Base-by-base conservation (phyloP, 495 filamentous ascomycete genomes). In the Recurvomyces mirabilis region DNA sequence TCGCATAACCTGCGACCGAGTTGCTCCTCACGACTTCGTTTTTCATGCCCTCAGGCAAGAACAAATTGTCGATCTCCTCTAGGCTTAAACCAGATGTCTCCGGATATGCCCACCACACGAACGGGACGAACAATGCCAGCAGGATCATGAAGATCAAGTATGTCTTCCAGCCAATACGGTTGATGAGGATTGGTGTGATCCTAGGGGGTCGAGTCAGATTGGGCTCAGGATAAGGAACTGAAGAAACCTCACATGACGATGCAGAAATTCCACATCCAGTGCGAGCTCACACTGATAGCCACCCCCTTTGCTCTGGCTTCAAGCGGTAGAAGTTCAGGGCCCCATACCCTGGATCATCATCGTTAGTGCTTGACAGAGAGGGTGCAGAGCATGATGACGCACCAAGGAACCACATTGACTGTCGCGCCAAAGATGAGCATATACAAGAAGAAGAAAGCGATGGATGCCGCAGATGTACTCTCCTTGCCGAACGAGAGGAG, bases 401-500 rank as follows among this genome's bases (percentile, higher is more conserved):
- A 7, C 68, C 67, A 71, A 0, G 65, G 65, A 3, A 71, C 63
- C 25, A 64, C 68, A 38, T 70, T 70, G 25, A 66, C 59, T 6
- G 66, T 62, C 17, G 61, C 63, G 10, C 68, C 69, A 40, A 68
- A 69, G 32, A 68, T 62, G 13, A 70, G 59, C 67, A 71, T 71
- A 46, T 61, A 70, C 11, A 62, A 42, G 57, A 71, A 72, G 54
- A 71, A 69, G 47, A 73, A 68, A 0, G 65, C 59, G n/a, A 68
- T 55, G 6, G 60, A 62, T 1, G 66, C 66, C 0, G 63, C 61
- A 6, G 62, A 56, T 5, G 60, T 62, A 5, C 53, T 33, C n/a
- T 60, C 58, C 21, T 41, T 45, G 43, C 67, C 63, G 44, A 67
- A 69, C 20, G 65, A 65, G 24, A 73, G 64, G 0, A 73, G 62